Percentiles rank a stretch among this genome's conserved stretches.
Conservation (phyloP, 768 basidiomycete species). For the Tylopilus sp. region DNA sequence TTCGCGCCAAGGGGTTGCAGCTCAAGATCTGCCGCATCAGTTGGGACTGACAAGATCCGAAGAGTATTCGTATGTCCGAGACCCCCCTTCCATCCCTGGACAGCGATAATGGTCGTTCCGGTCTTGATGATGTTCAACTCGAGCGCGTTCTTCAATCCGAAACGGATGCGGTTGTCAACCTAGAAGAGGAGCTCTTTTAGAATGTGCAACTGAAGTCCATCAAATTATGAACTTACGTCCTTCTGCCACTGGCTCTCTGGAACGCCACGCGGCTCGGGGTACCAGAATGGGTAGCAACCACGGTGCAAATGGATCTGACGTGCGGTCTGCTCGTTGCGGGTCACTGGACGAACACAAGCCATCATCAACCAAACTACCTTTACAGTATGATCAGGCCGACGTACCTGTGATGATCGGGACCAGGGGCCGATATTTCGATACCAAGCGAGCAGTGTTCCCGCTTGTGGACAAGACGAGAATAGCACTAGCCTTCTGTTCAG, state of each 20-base stretch:
- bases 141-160: conserved; percentile 81
- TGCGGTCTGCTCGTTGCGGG: conserved; percentile 92
- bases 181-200: conserved; percentile 27
- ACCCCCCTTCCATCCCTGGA: conserved; percentile 99
- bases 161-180: conserved; percentile 90
- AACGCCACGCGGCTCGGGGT: conserved; percentile 90
- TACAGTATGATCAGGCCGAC: conserved; percentile 19
- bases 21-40: conserved; percentile 74
- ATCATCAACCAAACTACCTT: conserved; percentile 5
- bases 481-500: conserved; percentile 92
- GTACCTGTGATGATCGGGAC: conserved; percentile 93
- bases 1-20: conserved; percentile 53
- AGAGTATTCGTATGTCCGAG: conserved; percentile 94
- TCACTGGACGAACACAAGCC: conserved; percentile 50
- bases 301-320: conserved; percentile 97
- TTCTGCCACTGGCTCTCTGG: conserved; percentile 93
- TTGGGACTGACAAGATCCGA: conserved; percentile 80
- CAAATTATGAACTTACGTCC: conserved; percentile 59
- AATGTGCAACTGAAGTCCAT: neutral
- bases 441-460: conserved; percentile 91
- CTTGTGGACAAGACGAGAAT: conserved; percentile 96
- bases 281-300: conserved; percentile 97
- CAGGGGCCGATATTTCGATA: conserved; percentile 93
- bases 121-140: conserved; percentile 83
- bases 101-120: conserved; percentile 86